Evolutionary conservation across 257 asterid species (phyloP), one percentile per base, ranked within the genome.

Genomic region (Penstemon barbatus): DNA sequence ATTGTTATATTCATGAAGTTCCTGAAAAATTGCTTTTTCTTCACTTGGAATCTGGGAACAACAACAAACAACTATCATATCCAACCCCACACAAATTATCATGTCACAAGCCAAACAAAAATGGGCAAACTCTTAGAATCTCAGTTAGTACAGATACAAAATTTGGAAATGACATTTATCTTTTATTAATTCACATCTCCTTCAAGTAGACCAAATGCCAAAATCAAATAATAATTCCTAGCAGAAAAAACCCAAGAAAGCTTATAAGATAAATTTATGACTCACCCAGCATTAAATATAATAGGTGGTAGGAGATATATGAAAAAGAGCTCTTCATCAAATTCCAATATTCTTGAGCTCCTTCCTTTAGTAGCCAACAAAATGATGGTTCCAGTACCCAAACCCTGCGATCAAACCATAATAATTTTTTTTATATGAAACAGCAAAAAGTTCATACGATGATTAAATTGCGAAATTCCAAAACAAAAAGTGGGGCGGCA

Each of bases 211-310:
- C 39, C 51, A 68, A 6, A 33, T n/a, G 36, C 58, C 37, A 4
- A 4, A 45, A 25, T 36, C 10, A 33, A 19, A 50, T 10, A 5
- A 39, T 46, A 64, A 4, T 12, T 8, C 62, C 25, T 41, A 33
- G 9, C 3, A 6, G 6, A 49, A 39, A 25, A 62, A 42, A 6
- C 3, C 4, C 3, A 45, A 40, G 6, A 48, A 15, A 63, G 18
- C 40, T 7, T 11, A 37, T 3, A 11, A 40, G 8, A 25, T 4
- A 55, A 66, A 65, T 50, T 3, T 39, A 57, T 5, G 36, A 48
- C 85, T 77, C 40, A 86, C 96, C 95, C 98, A 4, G 92, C 96
- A 79, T 89, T 89, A 55, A 89, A 91, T 57, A 91, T 89, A 71
- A 91, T 87, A 39, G 98, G 96, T 9, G 98, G 98, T 41, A 91